Base-by-base conservation (phyloP, 2,329 filamentous ascomycete genomes). In the Verticillium nubilum region DNA sequence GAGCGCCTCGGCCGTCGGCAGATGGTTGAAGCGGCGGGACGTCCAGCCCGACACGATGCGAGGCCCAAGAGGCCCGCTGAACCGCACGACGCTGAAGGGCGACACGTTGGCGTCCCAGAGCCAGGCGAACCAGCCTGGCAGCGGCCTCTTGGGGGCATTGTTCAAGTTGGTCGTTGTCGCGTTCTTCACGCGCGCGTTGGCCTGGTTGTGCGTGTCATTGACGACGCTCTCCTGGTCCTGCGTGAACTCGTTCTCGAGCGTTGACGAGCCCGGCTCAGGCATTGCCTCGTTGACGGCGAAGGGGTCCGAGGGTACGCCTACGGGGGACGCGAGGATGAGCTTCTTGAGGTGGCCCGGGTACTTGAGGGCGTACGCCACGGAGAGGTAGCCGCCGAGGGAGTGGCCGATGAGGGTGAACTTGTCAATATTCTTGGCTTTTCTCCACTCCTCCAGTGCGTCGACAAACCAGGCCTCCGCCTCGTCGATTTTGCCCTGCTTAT, bases 31-130 rank as follows among this genome's bases (percentile, higher is more conserved):
- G 35, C 95, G 87, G 23, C 95, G 87, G 17, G 89, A 92, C 9
- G 92, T 97, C 95, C 95, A 99, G 60, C 92, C 93, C 0, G 92
- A 97, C 1, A 97, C 92, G 35, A 99, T 86, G 26, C 93, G 87
- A 3, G 95, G 95, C 0, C 95, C 95, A 0, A 99, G 78, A 0
- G 95, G 95, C 0, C 95, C 95, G 1, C 91, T 83, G 80, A 92
- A 88, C 61, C 95, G 90, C 15, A 99, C 86, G 55, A 99, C 79
- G 65, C 88, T 94, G 74, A 99, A 99, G 6, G 95, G 95, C 0
- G 93, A 97, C 64, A 98, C 86, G 70, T 99, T 99, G 66, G 92
- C 90, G 66, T 99, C 95, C 95, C 95, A 99, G 4, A 99, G 85
- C 76, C 93, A 97, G 59, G 88, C 87, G 23, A 98, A 79, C 93